Base-by-base conservation (phyloP, 2,329 filamentous ascomycete genomes). In the Cladosporium halotolerans region DNA sequence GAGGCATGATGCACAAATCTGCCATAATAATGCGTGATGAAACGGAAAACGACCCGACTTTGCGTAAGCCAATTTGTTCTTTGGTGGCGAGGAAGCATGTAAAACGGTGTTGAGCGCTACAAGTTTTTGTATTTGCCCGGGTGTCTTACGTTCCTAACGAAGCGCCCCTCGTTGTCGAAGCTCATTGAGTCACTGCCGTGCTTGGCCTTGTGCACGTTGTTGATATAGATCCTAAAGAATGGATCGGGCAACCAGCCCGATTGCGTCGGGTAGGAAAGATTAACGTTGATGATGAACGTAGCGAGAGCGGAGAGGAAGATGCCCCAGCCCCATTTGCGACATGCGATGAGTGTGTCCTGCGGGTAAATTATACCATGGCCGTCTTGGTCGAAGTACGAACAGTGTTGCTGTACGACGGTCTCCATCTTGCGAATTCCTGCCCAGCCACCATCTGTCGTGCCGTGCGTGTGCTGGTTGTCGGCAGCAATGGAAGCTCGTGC, bases 371-470 rank as follows among this genome's bases (percentile, higher is more conserved):
- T 65, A 33, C 74, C 74, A 60, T 80, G 78, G 28, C 64, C 59
- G 60, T 80, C 77, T 9, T 65, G 59, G 62, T 81, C 78, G 58
- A 76, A 81, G 68, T 77, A 80, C 18, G 68, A 67, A 58, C 72
- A 72, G 62, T 81, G 79, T 59, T 81, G 78, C 60, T 79, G 76
- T 2, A 81, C 38, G 5, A 40, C 38, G 28, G 70, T 70, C 58
- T 75, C 66, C 50, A 75, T 63, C 0, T 67, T 55, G 57, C 76
- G 70, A 0, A 65, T 59, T 18, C 59, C 55, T 2, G 70, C 64
- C 65, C 71, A 76, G 49, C 67, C 60, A 39, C 63, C 61, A n/a
- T 69, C 58, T 0, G 63, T 66, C 0, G 73, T 77, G 34, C 74
- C 75, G 53, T 75, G 55, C 2, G 74, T 74, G 9, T 59, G 55